Base-by-base conservation (phyloP, 331 rosid species). In the Quercus lobata region DNA sequence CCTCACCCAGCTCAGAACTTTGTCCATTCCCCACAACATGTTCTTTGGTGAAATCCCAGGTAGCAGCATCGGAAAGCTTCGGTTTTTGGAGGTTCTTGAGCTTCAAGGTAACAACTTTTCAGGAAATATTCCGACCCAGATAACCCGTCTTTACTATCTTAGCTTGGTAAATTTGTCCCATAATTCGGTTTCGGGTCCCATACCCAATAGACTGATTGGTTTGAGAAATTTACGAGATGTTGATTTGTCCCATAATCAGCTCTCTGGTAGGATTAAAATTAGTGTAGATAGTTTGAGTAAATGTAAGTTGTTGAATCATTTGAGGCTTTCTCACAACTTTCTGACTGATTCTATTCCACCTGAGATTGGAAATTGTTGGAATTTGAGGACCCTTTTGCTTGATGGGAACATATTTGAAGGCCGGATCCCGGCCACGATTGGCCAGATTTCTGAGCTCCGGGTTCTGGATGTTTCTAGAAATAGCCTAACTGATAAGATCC, bases 61-160 rank as follows among this genome's bases (percentile, higher is more conserved):
- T 77, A 85, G 75, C 25, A 6, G 73, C 25, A 8, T 88, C 4
- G 69, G 82, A 44, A 88, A 81, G 19, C 87, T 88, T 63, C 71
- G 73, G 81, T 32, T 1, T 10, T 80, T 88, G 34, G 81, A 85
- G 83, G 83, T 83, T 73, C 82, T 88, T 68, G 87, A 88, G 84
- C 85, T 90, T 27, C 92, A 88, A 71, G 87, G 86, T 3, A 90
- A 90, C 78, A 88, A 90, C 80, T 88, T 90, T 62, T 88, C 94
- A 1, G 88, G 92, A 46, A 61, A 27, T 32, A 65, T 90, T 21
- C 89, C 87, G 0, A n/a, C 19, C 44, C 83, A 86, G 88, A 86
- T 86, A 75, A 81, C 80, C 55, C 65, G 27, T 30, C 80, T 90
- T 72, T 85, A 69, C 22, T 84, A 84, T 57, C 91, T 91, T 75